Evolutionary conservation across 805 yeast species (phyloP).

Genomic region (Lachancea waltii): DNA sequence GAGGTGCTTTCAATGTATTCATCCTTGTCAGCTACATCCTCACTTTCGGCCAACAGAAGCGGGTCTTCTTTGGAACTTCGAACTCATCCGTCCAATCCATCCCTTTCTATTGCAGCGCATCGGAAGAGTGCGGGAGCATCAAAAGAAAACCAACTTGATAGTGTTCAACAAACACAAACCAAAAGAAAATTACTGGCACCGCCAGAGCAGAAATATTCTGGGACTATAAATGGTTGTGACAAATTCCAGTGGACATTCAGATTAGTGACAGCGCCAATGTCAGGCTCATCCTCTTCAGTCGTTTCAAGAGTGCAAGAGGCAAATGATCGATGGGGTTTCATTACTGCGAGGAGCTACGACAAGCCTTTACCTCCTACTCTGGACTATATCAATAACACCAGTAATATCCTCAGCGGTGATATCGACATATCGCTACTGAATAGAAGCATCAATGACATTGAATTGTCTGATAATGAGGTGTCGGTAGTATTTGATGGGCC

Average conservation of each 20-base stretch:
- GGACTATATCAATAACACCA: too few species aligned
- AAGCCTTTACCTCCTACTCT: slow-evolving; percentile 19
- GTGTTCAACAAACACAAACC: slow-evolving; percentile 5
- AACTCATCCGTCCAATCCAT: slow-evolving; percentile 3
- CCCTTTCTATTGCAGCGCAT: background rate
- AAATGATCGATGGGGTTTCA: slow-evolving; percentile 22
- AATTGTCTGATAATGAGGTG: background rate
- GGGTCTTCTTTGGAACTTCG: slow-evolving; percentile 15
- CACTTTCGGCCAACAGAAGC: slow-evolving; percentile 14
- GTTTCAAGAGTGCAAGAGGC: slow-evolving; percentile 16
- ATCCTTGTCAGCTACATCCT: slow-evolving; percentile 15
- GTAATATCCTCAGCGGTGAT: background rate
- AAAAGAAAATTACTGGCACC: slow-evolving; percentile 20
- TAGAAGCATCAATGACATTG: background rate
- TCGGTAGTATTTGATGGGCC: background rate
- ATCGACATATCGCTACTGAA: background rate
- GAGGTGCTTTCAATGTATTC: slow-evolving; percentile 21
- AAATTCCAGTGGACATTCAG: slow-evolving; percentile 7
- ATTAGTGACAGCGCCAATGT: slow-evolving; percentile 3
- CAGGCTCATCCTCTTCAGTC: slow-evolving; percentile 7
- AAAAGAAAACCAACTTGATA: slow-evolving; percentile 1
- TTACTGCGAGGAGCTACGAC: slow-evolving; percentile 16
- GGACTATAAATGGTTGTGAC: background rate
- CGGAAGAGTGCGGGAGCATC: slow-evolving; percentile 1
- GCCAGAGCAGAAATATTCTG: slow-evolving; percentile 17